phyloP scores from a whole-genome alignment of 306 rosid species.

The Pterocarpus santalinus region DNA sequence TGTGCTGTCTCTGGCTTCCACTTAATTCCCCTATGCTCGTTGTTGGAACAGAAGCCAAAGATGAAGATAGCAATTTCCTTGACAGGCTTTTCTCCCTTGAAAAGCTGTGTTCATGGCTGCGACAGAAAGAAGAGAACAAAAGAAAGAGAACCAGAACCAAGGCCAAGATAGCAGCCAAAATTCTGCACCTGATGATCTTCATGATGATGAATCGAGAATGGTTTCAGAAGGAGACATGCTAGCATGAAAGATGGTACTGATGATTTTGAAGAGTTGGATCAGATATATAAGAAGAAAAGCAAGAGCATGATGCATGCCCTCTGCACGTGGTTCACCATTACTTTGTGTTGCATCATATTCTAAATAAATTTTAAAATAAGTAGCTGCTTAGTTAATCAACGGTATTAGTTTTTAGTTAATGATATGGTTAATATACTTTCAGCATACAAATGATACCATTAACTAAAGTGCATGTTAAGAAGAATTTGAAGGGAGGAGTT shows the following conservation, averaged over 20 bases:
- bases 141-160: slow-evolving; percentile 58
- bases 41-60: slow-evolving; percentile 49
- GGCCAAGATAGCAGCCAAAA: slow-evolving; percentile 51
- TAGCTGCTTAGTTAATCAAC: slow-evolving; percentile 29
- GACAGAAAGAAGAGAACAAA: slow-evolving; percentile 53
- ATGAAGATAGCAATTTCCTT: slow-evolving; percentile 59
- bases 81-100: slow-evolving; percentile 57
- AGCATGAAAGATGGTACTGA: slow-evolving; percentile 26
- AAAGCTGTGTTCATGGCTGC: slow-evolving; percentile 44
- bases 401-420: slow-evolving; percentile 36
- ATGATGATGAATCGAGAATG: slow-evolving; percentile 43
- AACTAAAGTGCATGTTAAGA: neutral
- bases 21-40: slow-evolving; percentile 41
- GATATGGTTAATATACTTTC: slow-evolving; percentile 22
- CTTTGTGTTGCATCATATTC: slow-evolving; percentile 45
- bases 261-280: slow-evolving; percentile 51
- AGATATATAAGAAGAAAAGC: slow-evolving; percentile 51
- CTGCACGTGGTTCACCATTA: slow-evolving; percentile 65
- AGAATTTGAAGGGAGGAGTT: neutral
- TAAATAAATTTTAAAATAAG: neutral
- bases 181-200: slow-evolving; percentile 52
- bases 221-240: slow-evolving; percentile 34
- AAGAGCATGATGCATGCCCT: slow-evolving; percentile 46
- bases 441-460: slow-evolving; percentile 1
- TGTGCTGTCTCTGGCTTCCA: slow-evolving; percentile 54